phyloP scores from a whole-genome alignment of 371 early-diverging fungal genomes.

The Mortierella sp. region DNA sequence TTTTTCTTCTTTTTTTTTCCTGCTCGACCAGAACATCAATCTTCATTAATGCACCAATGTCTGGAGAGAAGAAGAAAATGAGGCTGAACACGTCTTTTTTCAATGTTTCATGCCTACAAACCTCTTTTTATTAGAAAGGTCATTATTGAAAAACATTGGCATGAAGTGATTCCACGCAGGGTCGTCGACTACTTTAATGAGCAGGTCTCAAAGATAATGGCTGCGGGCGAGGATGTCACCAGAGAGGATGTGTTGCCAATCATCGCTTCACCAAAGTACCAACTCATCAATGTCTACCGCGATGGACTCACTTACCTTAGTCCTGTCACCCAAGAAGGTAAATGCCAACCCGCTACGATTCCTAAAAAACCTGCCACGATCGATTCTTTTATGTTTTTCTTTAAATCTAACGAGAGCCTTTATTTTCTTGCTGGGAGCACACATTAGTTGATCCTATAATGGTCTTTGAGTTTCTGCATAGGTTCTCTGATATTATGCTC shows the following conservation, averaged over 20 bases:
- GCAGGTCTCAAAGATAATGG: slow-evolving; percentile 68
- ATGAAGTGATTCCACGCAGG: slow-evolving; percentile 76
- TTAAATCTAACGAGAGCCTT: background rate
- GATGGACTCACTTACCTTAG: slow-evolving; percentile 81
- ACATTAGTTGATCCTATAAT: slow-evolving; percentile 83
- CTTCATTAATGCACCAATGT: too few species aligned
- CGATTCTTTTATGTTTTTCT: background rate
- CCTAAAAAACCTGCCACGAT: background rate
- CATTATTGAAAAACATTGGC: slow-evolving; percentile 92
- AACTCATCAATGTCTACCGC: slow-evolving; percentile 76
- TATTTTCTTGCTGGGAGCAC: background rate
- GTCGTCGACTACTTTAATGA: slow-evolving; percentile 80
- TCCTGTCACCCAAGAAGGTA: slow-evolving; percentile 83
- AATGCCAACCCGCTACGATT: background rate
- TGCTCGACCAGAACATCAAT: too few species aligned
- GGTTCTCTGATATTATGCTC: slow-evolving; percentile 80
- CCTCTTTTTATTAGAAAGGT: slow-evolving; percentile 70
- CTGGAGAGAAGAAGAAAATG: slow-evolving; percentile 8
- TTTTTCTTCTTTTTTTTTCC: too few species aligned
- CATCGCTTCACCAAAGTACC: slow-evolving; percentile 74
- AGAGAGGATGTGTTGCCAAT: slow-evolving; percentile 77
- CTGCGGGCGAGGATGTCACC: slow-evolving; percentile 61
- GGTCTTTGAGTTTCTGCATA: slow-evolving; percentile 89
- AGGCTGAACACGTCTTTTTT: background rate
- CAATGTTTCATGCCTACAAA: background rate